A percentile compares a stretch with the other conserved stretches of the same genome.
Evolutionary conservation across 2,329 filamentous ascomycete species (phyloP).

Genomic region (Trichoderma sp.): DNA sequence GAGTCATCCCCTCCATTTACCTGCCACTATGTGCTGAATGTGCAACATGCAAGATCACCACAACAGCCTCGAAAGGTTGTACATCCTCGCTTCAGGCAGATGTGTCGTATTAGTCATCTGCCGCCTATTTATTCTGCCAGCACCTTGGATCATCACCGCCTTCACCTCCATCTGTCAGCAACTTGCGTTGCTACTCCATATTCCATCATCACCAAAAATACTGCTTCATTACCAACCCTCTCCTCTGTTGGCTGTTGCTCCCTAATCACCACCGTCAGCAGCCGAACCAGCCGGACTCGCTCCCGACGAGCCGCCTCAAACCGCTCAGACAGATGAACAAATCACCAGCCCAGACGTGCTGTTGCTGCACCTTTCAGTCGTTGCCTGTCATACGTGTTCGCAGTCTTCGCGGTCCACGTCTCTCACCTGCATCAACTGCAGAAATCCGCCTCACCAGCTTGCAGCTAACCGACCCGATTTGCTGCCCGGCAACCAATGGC

Average conservation of each 20-base stretch:
- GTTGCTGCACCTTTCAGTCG: neutral
- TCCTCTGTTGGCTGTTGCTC: neutral
- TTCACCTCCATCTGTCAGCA: neutral
- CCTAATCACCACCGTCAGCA: neutral
- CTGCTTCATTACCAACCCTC: neutral
- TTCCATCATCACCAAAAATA: neutral
- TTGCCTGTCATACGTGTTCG: constrained; percentile 10
- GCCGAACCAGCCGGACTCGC: neutral
- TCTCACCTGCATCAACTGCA: neutral
- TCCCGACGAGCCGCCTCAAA: neutral
- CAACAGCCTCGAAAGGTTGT: no score
- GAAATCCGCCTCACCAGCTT: neutral
- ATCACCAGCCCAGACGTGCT: neutral
- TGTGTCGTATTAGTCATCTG: no score
- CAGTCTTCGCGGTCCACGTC: neutral
- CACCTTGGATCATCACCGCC: neutral
- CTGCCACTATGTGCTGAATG: no score
- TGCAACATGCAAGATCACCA: no score
- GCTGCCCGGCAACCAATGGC: neutral
- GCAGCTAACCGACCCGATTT: neutral
- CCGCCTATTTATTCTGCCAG: neutral
- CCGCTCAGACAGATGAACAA: neutral
- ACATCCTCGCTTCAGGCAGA: no score
- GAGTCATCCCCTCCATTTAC: no score
- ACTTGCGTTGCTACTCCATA: neutral